Evolutionary conservation across 75 land plant species (phyloP).

Genomic region (Picea glauca): DNA sequence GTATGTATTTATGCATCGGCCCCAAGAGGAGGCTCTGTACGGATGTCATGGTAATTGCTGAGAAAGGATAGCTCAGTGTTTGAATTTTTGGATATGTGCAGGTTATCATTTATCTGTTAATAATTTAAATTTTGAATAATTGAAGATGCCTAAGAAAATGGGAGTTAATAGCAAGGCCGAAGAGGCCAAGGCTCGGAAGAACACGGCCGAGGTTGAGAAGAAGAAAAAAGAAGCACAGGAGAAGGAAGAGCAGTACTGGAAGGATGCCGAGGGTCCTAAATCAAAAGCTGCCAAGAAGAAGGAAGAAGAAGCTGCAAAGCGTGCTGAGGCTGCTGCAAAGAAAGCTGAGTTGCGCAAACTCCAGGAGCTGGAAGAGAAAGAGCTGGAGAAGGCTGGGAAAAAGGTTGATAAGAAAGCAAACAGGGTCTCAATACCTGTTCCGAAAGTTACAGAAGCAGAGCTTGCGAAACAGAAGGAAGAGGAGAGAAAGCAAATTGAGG

Average conservation of each 20-base stretch:
- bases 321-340: slow-evolving; percentile 82
- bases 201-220: slow-evolving; percentile 60
- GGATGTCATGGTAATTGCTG: too few relatives aligned
- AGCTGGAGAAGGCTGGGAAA: slow-evolving; percentile 60
- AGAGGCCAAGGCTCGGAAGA: slow-evolving; percentile 78
- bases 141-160: slow-evolving; percentile 93
- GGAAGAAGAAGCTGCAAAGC: slow-evolving; percentile 79
- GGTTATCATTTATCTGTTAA: too few relatives aligned
- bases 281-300: slow-evolving; percentile 74
- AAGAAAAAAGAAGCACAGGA: slow-evolving; percentile 58
- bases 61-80: too few relatives aligned
- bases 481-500: slow-evolving; percentile 45
- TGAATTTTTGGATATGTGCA: too few relatives aligned
- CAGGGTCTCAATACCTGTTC: slow-evolving; percentile 76
- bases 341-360: slow-evolving; percentile 69
- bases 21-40: too few relatives aligned
- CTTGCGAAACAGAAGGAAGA: slow-evolving; percentile 58
- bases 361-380: slow-evolving; percentile 75
- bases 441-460: slow-evolving; percentile 91
- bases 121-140: background rate
- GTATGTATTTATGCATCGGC: too few relatives aligned
- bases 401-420: slow-evolving; percentile 82
- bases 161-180: slow-evolving; percentile 93
- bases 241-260: slow-evolving; percentile 90
- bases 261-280: slow-evolving; percentile 75